phyloP scores from a whole-genome alignment of 345 rosid genomes.

The Eutrema yunnanense region DNA sequence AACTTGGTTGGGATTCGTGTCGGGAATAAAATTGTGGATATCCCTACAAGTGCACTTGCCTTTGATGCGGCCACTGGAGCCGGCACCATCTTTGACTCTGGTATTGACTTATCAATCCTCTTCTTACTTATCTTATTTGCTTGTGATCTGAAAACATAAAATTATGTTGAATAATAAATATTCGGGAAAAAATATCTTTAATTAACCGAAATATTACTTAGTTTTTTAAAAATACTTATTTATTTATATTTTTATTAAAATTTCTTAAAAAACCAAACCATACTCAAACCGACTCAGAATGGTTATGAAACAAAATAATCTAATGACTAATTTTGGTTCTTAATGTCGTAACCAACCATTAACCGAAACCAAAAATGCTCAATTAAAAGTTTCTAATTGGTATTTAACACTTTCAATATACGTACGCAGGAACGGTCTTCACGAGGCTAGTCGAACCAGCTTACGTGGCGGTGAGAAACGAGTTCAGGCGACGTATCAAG shows the following conservation, averaged over 20 bases:
- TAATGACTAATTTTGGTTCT: not conserved
- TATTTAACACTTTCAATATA: not conserved
- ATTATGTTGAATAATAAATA: no score
- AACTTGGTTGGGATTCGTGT: constrained; percentile 69
- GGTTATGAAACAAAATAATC: not conserved
- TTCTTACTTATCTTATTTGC: not conserved
- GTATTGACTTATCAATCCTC: constrained; percentile 27
- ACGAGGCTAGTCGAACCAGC: constrained; percentile 73
- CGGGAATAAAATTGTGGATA: constrained; percentile 61
- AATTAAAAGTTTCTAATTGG: not conserved
- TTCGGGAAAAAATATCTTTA: not conserved
- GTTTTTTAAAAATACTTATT: no score
- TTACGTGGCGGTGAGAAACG: constrained; percentile 64
- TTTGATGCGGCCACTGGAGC: constrained; percentile 76
- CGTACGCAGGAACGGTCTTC: constrained; percentile 62
- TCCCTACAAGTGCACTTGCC: constrained; percentile 61
- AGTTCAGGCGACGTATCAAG: constrained; percentile 51
- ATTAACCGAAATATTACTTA: no score
- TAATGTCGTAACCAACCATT: not conserved
- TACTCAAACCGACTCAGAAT: not conserved
- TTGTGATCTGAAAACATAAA: no score
- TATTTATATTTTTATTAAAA: not conserved
- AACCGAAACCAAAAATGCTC: not conserved
- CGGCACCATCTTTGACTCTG: constrained; percentile 92
- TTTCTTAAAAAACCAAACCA: not conserved